Evolutionary conservation across 2,329 filamentous ascomycete species (phyloP).

Genomic region (Coniochaeta prunicola): DNA sequence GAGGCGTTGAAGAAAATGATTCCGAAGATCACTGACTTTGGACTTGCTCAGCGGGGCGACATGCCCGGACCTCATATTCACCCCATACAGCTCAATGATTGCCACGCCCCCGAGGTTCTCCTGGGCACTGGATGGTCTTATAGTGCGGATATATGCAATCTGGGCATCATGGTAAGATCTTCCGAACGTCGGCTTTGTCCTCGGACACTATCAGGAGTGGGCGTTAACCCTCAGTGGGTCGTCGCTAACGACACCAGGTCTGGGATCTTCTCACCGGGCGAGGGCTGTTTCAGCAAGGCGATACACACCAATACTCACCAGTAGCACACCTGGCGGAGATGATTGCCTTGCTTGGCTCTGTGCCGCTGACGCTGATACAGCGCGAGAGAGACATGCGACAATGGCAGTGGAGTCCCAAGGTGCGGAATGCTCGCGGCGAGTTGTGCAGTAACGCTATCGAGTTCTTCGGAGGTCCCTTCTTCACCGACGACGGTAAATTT

Average conservation of each 20-base stretch:
- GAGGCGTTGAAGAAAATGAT: neutral
- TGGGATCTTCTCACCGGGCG: slow-evolving; percentile 28
- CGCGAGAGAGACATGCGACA: neutral
- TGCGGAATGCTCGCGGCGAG: neutral
- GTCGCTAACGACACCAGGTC: too few relatives aligned
- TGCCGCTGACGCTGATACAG: slow-evolving; percentile 24
- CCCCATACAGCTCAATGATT: slow-evolving; percentile 23
- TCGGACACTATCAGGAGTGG: too few relatives aligned
- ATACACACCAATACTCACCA: slow-evolving; percentile 29
- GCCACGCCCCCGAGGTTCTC: slow-evolving; percentile 28
- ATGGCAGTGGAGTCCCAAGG: neutral
- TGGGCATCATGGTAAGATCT: slow-evolving; percentile 28
- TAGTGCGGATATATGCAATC: slow-evolving; percentile 28
- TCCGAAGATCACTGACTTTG: slow-evolving; percentile 23
- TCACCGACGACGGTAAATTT: slow-evolving; percentile 2
- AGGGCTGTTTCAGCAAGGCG: slow-evolving; percentile 25
- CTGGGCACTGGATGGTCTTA: slow-evolving; percentile 25
- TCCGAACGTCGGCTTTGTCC: too few relatives aligned
- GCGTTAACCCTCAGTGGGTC: too few relatives aligned
- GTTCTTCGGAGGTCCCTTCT: slow-evolving; percentile 6
- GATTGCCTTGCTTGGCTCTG: slow-evolving; percentile 34
- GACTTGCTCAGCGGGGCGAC: slow-evolving; percentile 22
- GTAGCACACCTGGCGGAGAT: slow-evolving; percentile 42
- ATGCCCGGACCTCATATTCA: slow-evolving; percentile 16
- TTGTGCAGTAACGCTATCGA: slow-evolving; percentile 2